Conservation (phyloP, 495 filamentous ascomycete genomes). For the Aspergillus bridgeri region DNA sequence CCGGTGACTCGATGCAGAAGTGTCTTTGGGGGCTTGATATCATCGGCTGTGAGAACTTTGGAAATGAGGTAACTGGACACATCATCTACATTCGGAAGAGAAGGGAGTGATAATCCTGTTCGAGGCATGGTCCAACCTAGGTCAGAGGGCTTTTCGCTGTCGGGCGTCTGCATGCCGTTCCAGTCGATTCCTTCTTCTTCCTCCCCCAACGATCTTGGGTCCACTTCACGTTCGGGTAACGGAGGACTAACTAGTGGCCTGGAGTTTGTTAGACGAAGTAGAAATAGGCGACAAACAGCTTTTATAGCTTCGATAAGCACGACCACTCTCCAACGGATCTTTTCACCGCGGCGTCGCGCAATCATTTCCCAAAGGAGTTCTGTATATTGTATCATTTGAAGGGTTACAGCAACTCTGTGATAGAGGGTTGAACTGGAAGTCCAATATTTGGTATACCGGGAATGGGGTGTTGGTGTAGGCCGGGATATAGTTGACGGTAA, state of each 20-base stretch:
- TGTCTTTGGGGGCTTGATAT: conserved; percentile 84
- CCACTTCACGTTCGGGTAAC: conserved; percentile 79
- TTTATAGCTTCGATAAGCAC: conserved; percentile 83
- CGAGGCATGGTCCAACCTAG: conserved; percentile 89
- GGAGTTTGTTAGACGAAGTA: conserved; percentile 79
- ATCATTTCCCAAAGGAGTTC: conserved; percentile 85
- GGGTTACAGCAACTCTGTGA: conserved; percentile 67
- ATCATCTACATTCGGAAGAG: conserved; percentile 71
- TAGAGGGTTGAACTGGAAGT: conserved; percentile 70
- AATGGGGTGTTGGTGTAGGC: conserved; percentile 66
- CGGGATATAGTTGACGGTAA: conserved; percentile 41
- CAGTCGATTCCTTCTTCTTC: conserved; percentile 44
- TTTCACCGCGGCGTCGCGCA: conserved; percentile 81
- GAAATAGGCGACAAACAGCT: conserved; percentile 76
- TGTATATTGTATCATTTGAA: conserved; percentile 90
- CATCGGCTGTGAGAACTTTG: conserved; percentile 92
- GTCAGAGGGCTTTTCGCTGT: conserved; percentile 43
- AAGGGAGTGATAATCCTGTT: conserved; percentile 79
- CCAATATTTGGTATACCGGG: conserved; percentile 91
- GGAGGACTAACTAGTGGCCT: conserved; percentile 80
- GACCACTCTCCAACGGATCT: conserved; percentile 83
- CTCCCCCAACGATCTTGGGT: conserved; percentile 56
- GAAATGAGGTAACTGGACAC: conserved; percentile 81
- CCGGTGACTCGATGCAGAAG: conserved; percentile 70
- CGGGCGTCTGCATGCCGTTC: conserved; percentile 48